A percentile compares a stretch with the other conserved stretches of the same genome.
phyloP scores from a whole-genome alignment of 2,329 filamentous ascomycete species.

The Sporothrix dimorphospora region DNA sequence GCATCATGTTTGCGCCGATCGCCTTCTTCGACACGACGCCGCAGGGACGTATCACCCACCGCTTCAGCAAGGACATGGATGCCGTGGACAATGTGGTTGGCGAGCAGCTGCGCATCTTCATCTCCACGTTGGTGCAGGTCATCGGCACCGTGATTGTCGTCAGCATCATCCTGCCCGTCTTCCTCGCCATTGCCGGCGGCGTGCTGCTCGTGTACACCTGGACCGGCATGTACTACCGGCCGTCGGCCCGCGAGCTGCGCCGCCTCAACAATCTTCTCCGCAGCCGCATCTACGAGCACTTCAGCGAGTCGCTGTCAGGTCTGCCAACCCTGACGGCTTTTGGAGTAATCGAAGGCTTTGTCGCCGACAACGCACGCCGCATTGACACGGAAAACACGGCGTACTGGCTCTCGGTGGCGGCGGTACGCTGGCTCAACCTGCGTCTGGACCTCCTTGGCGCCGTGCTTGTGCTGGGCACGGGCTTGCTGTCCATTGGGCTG shows the following conservation, averaged over 20 bases:
- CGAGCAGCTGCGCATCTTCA: slow-evolving; percentile 78
- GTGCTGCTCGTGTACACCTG: slow-evolving; percentile 82
- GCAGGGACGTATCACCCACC: slow-evolving; percentile 93
- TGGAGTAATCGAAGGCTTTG: slow-evolving; percentile 87
- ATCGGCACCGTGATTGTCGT: slow-evolving; percentile 87
- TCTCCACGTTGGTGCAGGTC: slow-evolving; percentile 65
- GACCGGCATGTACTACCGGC: slow-evolving; percentile 84
- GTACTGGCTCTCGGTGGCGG: slow-evolving; percentile 93
- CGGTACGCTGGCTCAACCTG: slow-evolving; percentile 94
- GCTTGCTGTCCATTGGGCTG: slow-evolving; percentile 82
- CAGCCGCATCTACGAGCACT: slow-evolving; percentile 95
- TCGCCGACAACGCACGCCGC: slow-evolving; percentile 82
- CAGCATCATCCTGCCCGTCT: slow-evolving; percentile 82
- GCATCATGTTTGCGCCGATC: slow-evolving; percentile 76
- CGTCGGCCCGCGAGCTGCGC: slow-evolving; percentile 89
- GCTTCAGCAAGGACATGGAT: slow-evolving; percentile 97
- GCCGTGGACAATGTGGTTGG: slow-evolving; percentile 93
- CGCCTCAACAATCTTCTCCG: slow-evolving; percentile 89
- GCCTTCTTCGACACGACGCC: slow-evolving; percentile 97
- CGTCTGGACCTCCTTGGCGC: slow-evolving; percentile 89
- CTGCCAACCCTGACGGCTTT: slow-evolving; percentile 97
- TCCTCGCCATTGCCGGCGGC: slow-evolving; percentile 82
- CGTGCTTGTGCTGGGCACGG: slow-evolving; percentile 88
- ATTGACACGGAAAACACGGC: slow-evolving; percentile 87
- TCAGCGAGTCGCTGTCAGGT: slow-evolving; percentile 89